Percentiles rank a stretch among this genome's conserved stretches.
phyloP scores from a whole-genome alignment of 179 eudicot species.

The Camellia oleifera region DNA sequence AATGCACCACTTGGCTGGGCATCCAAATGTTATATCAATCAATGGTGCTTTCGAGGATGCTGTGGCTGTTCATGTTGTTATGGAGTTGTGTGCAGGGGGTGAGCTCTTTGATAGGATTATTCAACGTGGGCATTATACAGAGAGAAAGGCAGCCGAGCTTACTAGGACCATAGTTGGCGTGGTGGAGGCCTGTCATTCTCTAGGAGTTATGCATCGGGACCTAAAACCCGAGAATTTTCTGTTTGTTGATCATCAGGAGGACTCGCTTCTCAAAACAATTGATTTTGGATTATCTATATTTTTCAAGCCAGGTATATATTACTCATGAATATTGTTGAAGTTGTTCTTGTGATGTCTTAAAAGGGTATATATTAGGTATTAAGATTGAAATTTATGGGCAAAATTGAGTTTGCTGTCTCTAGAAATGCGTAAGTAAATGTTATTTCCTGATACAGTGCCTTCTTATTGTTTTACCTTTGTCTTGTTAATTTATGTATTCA shows the following conservation, averaged over 20 bases:
- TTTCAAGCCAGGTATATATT: slow-evolving; percentile 47
- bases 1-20: slow-evolving; percentile 54
- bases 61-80: slow-evolving; percentile 38
- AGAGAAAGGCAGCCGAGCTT: slow-evolving; percentile 47
- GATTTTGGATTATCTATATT: slow-evolving; percentile 49
- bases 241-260: slow-evolving; percentile 42
- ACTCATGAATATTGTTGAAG: not conserved
- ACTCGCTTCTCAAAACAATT: slow-evolving; percentile 46
- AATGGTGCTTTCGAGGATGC: slow-evolving; percentile 51
- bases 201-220: slow-evolving; percentile 49
- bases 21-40: slow-evolving; percentile 42
- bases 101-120: slow-evolving; percentile 54
- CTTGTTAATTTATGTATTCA: not conserved
- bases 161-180: slow-evolving; percentile 39
- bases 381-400: not conserved
- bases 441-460: not conserved
- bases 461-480: not conserved
- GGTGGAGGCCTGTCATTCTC: slow-evolving; percentile 46
- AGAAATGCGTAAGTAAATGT: not conserved
- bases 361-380: not conserved
- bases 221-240: slow-evolving; percentile 49
- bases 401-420: not conserved
- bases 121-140: slow-evolving; percentile 46
- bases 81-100: slow-evolving; percentile 37
- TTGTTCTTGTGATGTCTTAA: not conserved